Percentiles rank a stretch among this genome's conserved stretches.
Evolutionary conservation across 768 basidiomycete species (phyloP).

Genomic region (Mycena vulgaris): DNA sequence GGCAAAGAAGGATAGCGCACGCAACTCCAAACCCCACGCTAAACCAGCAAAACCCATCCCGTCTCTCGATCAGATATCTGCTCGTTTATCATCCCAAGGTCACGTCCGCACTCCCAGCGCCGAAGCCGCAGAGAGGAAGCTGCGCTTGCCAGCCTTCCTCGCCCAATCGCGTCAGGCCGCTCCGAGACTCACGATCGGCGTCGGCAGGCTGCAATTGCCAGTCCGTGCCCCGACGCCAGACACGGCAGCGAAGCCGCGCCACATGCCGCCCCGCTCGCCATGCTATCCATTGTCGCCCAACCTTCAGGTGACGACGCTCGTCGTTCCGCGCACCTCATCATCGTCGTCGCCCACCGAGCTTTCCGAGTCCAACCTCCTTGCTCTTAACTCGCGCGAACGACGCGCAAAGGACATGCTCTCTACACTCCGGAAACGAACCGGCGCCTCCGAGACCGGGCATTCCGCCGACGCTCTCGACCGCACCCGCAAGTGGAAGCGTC

Average conservation of each 20-base stretch:
- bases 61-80: conserved; percentile 84
- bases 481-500: conserved; percentile 64
- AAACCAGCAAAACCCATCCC: conserved; percentile 58
- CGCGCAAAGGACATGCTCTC: conserved; percentile 77
- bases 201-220: conserved; percentile 63
- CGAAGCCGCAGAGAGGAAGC: conserved; percentile 37
- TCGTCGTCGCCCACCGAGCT: conserved; percentile 62
- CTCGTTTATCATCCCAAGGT: conserved; percentile 65
- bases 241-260: conserved; percentile 44
- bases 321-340: conserved; percentile 63
- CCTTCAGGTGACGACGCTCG: conserved; percentile 63
- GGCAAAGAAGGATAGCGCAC: conserved; percentile 37
- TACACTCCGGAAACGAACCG: conserved; percentile 71
- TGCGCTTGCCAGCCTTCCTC: conserved; percentile 41
- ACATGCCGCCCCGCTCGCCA: conserved; percentile 53
- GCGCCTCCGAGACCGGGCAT: conserved; percentile 53
- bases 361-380: conserved; percentile 66
- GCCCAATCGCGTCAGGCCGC: conserved; percentile 35
- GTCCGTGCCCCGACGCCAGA: conserved; percentile 49
- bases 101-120: conserved; percentile 47
- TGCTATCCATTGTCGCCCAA: conserved; percentile 57
- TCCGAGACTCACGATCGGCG: conserved; percentile 48
- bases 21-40: conserved; percentile 23
- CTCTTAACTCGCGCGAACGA: conserved; percentile 69
- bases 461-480: conserved; percentile 47